Evolutionary conservation across 2,329 filamentous ascomycete genomes (phyloP).

Genomic region (Ophiostoma fasciatum): DNA sequence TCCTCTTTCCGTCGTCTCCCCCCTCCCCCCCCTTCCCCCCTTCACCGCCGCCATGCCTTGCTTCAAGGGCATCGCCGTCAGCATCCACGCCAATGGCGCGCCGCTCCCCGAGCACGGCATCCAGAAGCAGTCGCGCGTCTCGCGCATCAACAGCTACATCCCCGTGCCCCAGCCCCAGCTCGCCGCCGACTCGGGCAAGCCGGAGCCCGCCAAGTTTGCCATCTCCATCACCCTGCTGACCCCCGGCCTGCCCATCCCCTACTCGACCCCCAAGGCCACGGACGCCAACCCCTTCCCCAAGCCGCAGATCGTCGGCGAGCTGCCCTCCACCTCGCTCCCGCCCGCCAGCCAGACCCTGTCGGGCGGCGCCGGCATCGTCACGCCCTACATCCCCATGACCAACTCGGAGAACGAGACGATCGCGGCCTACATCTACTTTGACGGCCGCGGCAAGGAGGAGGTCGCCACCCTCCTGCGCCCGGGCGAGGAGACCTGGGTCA

Average conservation of each 20-base stretch:
- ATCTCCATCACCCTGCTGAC: conserved; percentile 96
- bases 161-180: conserved; percentile 82
- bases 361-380: conserved; percentile 36
- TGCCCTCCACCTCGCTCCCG: conserved; percentile 26
- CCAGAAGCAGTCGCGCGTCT: conserved; percentile 81
- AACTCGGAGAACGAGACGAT: conserved; percentile 92
- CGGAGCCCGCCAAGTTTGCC: conserved; percentile 89
- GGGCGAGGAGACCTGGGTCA: conserved; percentile 98
- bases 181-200: conserved; percentile 53
- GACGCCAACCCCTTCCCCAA: conserved; percentile 64
- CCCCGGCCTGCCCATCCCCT: conserved; percentile 75
- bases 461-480: conserved; percentile 84
- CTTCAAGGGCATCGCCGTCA: conserved; percentile 98
- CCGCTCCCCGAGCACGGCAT: conserved; percentile 88
- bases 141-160: conserved; percentile 93
- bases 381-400: conserved; percentile 83
- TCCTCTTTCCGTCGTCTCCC: neutral
- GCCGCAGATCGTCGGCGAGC: conserved; percentile 36
- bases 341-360: conserved; percentile 27
- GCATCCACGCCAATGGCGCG: conserved; percentile 70
- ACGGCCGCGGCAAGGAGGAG: conserved; percentile 88
- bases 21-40: neutral
- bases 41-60: conserved; percentile 53
- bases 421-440: conserved; percentile 95
- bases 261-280: conserved; percentile 75